Evolutionary conservation across 2,329 filamentous ascomycete genomes (phyloP).

Genomic region (Knufia petricola): DNA sequence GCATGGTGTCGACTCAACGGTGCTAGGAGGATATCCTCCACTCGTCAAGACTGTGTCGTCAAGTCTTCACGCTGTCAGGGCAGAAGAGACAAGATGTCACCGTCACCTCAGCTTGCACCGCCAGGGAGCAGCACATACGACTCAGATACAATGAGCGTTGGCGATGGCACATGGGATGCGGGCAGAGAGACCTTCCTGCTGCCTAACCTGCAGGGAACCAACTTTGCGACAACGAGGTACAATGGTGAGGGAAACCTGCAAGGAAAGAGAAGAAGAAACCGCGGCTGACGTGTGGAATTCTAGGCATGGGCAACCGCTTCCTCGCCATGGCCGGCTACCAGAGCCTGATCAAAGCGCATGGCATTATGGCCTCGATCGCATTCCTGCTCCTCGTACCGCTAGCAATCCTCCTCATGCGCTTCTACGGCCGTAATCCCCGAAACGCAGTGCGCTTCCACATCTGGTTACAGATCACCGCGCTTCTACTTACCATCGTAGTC

Average conservation of each 20-base stretch:
- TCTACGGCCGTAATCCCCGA: conserved; percentile 47
- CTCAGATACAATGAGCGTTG: conserved; percentile 53
- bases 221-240: conserved; percentile 58
- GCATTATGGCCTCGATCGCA: conserved; percentile 49
- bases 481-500: conserved; percentile 52
- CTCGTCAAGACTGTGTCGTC: not conserved
- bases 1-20: conserved; percentile 15
- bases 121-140: conserved; percentile 53
- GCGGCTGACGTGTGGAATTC: conserved; percentile 14
- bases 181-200: conserved; percentile 53
- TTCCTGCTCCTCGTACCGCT: conserved; percentile 52
- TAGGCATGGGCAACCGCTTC: conserved; percentile 60
- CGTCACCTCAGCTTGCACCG: conserved; percentile 38
- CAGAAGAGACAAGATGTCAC: conserved; percentile 27
- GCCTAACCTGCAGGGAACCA: conserved; percentile 54
- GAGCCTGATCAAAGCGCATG: conserved; percentile 49
- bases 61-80: not conserved
- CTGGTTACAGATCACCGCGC: conserved; percentile 52
- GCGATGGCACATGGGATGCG: conserved; percentile 58
- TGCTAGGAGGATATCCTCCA: conserved; percentile 20
- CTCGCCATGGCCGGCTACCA: conserved; percentile 50
- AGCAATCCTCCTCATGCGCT: conserved; percentile 52
- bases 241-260: conserved; percentile 42
- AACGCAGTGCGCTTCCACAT: conserved; percentile 52
- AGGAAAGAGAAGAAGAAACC: not conserved